These are phyloP conservation scores for Panellus pusillus DNA, from an alignment of 768 basidiomycete species.

Conservation along the genomic window DNA sequence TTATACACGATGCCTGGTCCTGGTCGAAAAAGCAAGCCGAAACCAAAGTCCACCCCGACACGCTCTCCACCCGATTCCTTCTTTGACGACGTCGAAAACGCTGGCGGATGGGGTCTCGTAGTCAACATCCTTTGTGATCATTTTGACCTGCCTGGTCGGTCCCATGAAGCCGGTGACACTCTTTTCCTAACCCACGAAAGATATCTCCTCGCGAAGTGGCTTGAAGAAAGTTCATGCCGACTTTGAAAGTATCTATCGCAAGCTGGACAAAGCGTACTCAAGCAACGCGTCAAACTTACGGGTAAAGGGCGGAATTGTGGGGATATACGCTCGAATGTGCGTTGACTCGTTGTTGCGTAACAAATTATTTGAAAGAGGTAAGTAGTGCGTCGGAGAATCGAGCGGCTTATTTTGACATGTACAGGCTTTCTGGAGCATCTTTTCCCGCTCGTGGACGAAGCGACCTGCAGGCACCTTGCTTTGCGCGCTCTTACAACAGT, in stretches of 20 bases:
- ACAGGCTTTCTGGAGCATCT: conserved; percentile 59
- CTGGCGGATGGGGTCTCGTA: conserved; percentile 49
- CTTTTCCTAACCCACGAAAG: conserved; percentile 30
- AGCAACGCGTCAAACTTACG: conserved; percentile 43
- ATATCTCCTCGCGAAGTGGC: conserved; percentile 55
- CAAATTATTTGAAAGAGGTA: conserved; percentile 59
- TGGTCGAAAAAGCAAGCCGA: conserved; percentile 19
- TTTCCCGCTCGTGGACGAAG: conserved; percentile 50
- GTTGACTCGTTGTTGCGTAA: conserved; percentile 59
- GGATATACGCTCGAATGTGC: conserved; percentile 65
- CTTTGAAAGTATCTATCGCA: conserved; percentile 52
- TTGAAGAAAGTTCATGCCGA: conserved; percentile 62
- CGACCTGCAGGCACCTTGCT: conserved; percentile 50
- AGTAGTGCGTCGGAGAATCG: background rate
- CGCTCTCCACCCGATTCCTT: conserved; percentile 26
- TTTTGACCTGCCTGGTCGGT: conserved; percentile 56
- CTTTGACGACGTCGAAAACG: conserved; percentile 45
- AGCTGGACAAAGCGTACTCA: conserved; percentile 50
- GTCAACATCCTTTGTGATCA: conserved; percentile 48
- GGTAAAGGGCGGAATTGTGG: conserved; percentile 56
- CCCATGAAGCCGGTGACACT: background rate
- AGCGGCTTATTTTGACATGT: background rate
- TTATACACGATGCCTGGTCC: conserved; percentile 19
- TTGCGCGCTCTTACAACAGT: conserved; percentile 57
- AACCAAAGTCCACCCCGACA: background rate